Evolutionary conservation across 805 yeast species (phyloP).

Genomic region (Kodamaea leandrae): DNA sequence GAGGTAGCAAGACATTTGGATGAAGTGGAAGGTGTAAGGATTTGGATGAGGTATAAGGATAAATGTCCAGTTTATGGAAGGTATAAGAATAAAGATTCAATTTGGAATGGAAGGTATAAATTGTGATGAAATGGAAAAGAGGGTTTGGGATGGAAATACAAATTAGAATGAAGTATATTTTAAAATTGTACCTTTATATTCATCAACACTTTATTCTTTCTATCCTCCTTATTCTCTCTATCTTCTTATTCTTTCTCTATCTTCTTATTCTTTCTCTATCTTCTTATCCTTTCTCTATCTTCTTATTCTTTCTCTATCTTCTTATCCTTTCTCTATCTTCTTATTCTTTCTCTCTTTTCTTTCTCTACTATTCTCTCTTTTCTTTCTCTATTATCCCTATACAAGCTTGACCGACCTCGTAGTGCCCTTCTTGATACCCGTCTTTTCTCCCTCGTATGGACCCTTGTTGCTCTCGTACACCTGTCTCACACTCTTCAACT

Average conservation of each 20-base stretch:
- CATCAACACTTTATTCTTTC: not conserved
- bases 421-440: conserved; percentile 95
- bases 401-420: conserved; percentile 81
- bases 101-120: not conserved
- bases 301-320: not conserved
- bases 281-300: not conserved
- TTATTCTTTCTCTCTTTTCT: not conserved
- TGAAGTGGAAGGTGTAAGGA: no score
- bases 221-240: not conserved
- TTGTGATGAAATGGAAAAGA: not conserved
- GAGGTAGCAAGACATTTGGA: no score
- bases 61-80: no score
- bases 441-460: conserved; percentile 88
- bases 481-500: conserved; percentile 83
- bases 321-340: not conserved
- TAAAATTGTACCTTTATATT: not conserved
- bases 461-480: conserved; percentile 74
- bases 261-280: not conserved
- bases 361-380: not conserved
- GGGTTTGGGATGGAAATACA: no score
- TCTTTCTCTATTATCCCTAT: conserved; percentile 3
- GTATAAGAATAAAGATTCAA: not conserved
- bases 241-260: not conserved
- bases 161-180: no score
- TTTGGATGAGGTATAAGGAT: no score